A percentile compares a stretch with the other conserved stretches of the same genome.
These are phyloP conservation scores for Rhazya stricta DNA, from an alignment of 257 asterid species.

Conservation along the genomic window DNA sequence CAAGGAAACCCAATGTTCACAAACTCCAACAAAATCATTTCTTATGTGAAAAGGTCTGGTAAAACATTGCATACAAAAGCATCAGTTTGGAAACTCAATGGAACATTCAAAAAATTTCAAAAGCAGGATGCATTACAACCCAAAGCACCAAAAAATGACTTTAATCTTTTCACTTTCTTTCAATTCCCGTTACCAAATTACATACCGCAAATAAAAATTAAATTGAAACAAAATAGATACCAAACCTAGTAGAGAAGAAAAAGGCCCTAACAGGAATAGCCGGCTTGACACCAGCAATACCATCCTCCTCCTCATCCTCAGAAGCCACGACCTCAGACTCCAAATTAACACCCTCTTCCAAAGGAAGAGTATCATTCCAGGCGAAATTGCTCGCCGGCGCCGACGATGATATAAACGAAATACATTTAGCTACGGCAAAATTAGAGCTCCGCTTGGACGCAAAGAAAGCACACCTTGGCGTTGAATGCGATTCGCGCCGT, in stretches of 20 bases:
- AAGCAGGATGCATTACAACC: neutral
- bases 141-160: neutral
- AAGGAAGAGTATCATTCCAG: slow-evolving; percentile 43
- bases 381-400: slow-evolving; percentile 40
- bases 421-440: slow-evolving; percentile 34
- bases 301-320: slow-evolving; percentile 39
- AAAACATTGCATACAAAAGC: neutral
- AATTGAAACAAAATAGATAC: neutral
- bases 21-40: neutral
- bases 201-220: neutral
- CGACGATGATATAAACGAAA: slow-evolving; percentile 50
- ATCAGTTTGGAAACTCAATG: neutral
- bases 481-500: slow-evolving; percentile 10
- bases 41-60: neutral
- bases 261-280: slow-evolving; percentile 83
- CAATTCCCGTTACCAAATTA: neutral
- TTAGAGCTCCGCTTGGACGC: slow-evolving; percentile 22
- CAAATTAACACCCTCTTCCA: slow-evolving; percentile 23
- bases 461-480: slow-evolving; percentile 17
- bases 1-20: neutral
- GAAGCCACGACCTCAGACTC: slow-evolving; percentile 16
- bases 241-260: slow-evolving; percentile 88
- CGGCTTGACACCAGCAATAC: slow-evolving; percentile 29
- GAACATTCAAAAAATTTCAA: neutral
- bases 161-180: neutral